These are phyloP conservation scores for Ogataea saltuana DNA, from an alignment of 805 yeast genomes.

Conservation along the genomic window DNA sequence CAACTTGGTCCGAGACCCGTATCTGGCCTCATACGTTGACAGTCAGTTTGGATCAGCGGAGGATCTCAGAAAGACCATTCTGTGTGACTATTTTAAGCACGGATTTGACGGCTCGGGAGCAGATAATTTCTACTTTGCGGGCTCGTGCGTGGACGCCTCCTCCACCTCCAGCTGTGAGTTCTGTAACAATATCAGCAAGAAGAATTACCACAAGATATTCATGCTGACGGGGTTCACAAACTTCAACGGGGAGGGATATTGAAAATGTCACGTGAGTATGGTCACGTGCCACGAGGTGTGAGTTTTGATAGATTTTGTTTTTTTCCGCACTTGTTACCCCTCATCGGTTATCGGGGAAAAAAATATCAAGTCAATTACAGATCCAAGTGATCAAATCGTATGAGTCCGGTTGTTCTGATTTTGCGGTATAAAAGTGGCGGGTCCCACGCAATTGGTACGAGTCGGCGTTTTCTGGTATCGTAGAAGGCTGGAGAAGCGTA, in stretches of 20 bases:
- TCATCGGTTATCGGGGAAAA: too few relatives aligned
- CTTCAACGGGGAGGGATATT: slow-evolving; percentile 74
- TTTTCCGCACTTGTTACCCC: too few relatives aligned
- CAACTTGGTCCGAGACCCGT: slow-evolving; percentile 48
- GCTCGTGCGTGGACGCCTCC: slow-evolving; percentile 82
- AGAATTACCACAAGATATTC: slow-evolving; percentile 61
- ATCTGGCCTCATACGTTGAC: slow-evolving; percentile 51
- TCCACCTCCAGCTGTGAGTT: slow-evolving; percentile 83
- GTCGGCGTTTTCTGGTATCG: too few relatives aligned
- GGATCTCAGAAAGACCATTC: slow-evolving; percentile 49
- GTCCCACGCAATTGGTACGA: too few relatives aligned
- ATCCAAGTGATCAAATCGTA: too few relatives aligned
- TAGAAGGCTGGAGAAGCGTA: too few relatives aligned
- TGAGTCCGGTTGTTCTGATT: too few relatives aligned
- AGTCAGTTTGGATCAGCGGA: slow-evolving; percentile 57
- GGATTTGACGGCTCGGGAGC: slow-evolving; percentile 83
- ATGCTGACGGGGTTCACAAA: slow-evolving; percentile 71
- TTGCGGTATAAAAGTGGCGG: too few relatives aligned
- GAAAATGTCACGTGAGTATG: slow-evolving; percentile 1
- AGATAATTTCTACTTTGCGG: slow-evolving; percentile 80
- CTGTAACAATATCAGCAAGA: slow-evolving; percentile 69
- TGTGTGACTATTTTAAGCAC: slow-evolving; percentile 54
- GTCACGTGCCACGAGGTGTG: slow-evolving; percentile 4
- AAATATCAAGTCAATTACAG: too few relatives aligned
- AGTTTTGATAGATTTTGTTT: too few relatives aligned